A percentile compares a stretch with the other conserved stretches of the same genome.
phyloP scores from a whole-genome alignment of 192 early-diverging fungal genomes.

The Piromyces sp. region DNA sequence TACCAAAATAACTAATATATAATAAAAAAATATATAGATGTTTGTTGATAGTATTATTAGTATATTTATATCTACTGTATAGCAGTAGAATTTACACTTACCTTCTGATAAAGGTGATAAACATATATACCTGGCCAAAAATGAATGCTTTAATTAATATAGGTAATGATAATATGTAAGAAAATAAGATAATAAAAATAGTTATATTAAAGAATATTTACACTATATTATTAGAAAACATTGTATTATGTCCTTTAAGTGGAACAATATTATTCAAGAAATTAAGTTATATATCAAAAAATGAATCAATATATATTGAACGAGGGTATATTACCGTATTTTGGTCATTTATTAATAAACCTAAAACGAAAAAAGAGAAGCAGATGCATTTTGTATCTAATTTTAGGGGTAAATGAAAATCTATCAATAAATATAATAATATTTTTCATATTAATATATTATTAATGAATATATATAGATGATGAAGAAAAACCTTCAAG shows the following conservation, averaged over 20 bases:
- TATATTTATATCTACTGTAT: not conserved
- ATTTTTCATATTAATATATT: too few relatives aligned
- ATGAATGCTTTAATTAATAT: not conserved
- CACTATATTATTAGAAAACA: not conserved
- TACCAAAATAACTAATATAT: too few relatives aligned
- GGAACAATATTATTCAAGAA: not conserved
- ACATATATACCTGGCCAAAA: not conserved
- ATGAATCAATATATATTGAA: not conserved
- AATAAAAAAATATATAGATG: not conserved
- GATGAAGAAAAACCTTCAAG: not conserved
- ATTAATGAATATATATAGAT: not conserved
- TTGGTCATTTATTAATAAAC: not conserved
- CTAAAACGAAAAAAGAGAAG: not conserved
- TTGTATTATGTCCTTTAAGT: not conserved
- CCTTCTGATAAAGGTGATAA: not conserved
- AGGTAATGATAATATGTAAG: not conserved
- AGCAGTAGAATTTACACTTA: not conserved
- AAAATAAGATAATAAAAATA: too few relatives aligned
- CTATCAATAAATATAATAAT: too few relatives aligned
- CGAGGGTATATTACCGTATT: not conserved
- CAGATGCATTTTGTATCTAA: not conserved
- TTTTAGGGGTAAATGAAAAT: too few relatives aligned
- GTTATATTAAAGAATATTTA: too few relatives aligned
- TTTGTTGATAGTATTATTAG: not conserved
- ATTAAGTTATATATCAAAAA: not conserved